Evolutionary conservation across 2,329 filamentous ascomycete genomes (phyloP).

Genomic region (Fusarium sp.): DNA sequence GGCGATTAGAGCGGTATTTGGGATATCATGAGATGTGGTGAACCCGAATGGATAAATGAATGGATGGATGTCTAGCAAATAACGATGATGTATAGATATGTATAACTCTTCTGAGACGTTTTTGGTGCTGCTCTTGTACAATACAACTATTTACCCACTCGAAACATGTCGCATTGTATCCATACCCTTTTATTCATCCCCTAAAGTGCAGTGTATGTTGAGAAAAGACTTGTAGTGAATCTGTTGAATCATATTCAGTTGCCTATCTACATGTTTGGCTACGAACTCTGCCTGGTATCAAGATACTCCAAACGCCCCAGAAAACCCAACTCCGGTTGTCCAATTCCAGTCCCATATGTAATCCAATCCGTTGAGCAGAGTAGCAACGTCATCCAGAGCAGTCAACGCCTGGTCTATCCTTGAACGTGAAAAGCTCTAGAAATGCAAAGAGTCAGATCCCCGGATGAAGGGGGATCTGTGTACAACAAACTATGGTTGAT

Average conservation of each 20-base stretch:
- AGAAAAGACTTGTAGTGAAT: neutral
- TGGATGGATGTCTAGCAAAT: conserved; percentile 4
- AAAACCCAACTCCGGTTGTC: conserved; percentile 3
- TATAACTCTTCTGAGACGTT: conserved; percentile 17
- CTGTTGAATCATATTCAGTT: conserved; percentile 10
- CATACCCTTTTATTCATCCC: neutral
- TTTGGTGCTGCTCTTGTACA: conserved; percentile 13
- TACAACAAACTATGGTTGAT: conserved; percentile 12
- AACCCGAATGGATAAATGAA: neutral
- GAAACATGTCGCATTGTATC: neutral
- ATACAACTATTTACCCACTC: conserved; percentile 9
- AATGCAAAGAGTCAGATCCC: neutral
- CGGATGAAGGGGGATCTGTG: neutral
- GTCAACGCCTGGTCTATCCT: conserved; percentile 13
- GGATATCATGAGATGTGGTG: neutral
- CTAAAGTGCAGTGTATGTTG: neutral
- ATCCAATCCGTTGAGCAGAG: neutral
- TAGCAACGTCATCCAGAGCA: conserved; percentile 13
- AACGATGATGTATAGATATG: conserved; percentile 28
- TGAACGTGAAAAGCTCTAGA: neutral
- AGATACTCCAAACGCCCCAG: conserved; percentile 27
- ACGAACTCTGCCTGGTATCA: conserved; percentile 24
- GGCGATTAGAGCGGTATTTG: neutral
- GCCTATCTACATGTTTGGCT: conserved; percentile 16
- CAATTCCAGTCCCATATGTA: neutral